Percentiles rank a stretch among this genome's conserved stretches.
Evolutionary conservation across 176 grass and related monocot genomes (phyloP).

Genomic region (Musa schizocarpa): DNA sequence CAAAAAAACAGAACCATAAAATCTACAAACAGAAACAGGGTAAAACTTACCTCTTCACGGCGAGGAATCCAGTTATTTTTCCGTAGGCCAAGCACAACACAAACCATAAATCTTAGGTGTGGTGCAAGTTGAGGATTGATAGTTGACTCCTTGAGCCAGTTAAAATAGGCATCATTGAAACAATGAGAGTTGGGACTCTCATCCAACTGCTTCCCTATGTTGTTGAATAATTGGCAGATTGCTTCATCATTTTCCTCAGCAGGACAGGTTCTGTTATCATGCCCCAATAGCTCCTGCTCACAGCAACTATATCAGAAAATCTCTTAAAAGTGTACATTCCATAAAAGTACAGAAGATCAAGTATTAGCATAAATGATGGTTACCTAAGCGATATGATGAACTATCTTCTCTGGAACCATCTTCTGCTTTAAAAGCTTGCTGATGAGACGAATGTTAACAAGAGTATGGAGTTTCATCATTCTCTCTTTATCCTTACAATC

Average conservation of each 20-base stretch:
- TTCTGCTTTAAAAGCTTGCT: conserved; percentile 24
- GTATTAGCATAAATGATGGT: background rate
- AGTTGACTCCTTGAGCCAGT: conserved; percentile 37
- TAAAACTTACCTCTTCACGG: conserved; percentile 39
- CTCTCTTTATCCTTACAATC: conserved; percentile 31
- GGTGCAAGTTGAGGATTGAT: conserved; percentile 31
- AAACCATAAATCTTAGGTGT: conserved; percentile 47
- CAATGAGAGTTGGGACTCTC: conserved; percentile 37
- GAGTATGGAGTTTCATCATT: conserved; percentile 21
- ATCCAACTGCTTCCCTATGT: conserved; percentile 51
- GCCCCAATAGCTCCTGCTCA: conserved; percentile 8
- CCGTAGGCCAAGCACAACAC: conserved; percentile 42
- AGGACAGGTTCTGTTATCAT: conserved; percentile 33
- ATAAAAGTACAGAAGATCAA: background rate
- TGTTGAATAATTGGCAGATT: conserved; percentile 55
- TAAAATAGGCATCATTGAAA: conserved; percentile 51
- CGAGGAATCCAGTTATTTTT: conserved; percentile 51
- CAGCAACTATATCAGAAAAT: background rate
- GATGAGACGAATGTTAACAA: conserved; percentile 22
- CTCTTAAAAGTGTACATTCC: background rate
- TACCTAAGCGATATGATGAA: conserved; percentile 29
- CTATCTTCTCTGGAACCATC: conserved; percentile 24
- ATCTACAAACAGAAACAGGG: background rate
- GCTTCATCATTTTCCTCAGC: conserved; percentile 61
- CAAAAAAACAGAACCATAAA: background rate